Base-by-base conservation (phyloP, 495 filamentous ascomycete genomes). In the Podospora appendiculata region DNA sequence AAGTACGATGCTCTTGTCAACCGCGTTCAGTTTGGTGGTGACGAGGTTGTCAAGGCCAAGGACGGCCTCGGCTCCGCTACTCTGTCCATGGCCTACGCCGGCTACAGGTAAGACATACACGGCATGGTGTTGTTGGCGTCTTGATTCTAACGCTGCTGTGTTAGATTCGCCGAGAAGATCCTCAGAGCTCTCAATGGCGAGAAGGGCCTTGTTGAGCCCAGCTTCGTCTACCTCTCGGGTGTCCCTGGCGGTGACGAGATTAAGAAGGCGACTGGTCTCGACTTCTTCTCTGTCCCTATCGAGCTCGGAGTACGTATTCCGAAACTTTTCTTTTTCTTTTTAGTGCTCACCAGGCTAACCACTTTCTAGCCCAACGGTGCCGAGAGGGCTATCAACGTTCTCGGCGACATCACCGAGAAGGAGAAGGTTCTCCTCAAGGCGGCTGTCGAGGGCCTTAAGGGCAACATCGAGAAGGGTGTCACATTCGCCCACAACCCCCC, bases 1-100 rank as follows among this genome's bases (percentile, higher is more conserved):
- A 89, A 95, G 75, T 84, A 90, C 56, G 88, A 87, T 61, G 87
- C 78, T 51, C 78, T 97, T 43, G 81, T 94, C 64, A 86, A 96
- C 70, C 89, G 93, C 62, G 90, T 97, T 39, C 93, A 98, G 71
- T 97, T 95, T 61, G 94, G 94, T 65, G 93, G 93, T 71, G 93
- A 98, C 64, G 93, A 98, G 78, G 93, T 98, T 60, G 93, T 97
- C 65, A 83, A 93, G 78, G 93, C 93, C 65, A 98, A 98, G 86
- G 88, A 92, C 52, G 93, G 93, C 60, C 81, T 84, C 64, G 93
- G 93, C 56, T 96, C 91, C 39, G 93, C 93, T 57, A 98, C 93
- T 52, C 82, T 97, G 34, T 95, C 89, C 57, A 98, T 98, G 93
- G 93, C 93, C 50, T 96, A 87, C 66, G 93, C 93, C 60, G 93